phyloP scores from a whole-genome alignment of 805 yeast species.

The Wickerhamiella azymoides region DNA sequence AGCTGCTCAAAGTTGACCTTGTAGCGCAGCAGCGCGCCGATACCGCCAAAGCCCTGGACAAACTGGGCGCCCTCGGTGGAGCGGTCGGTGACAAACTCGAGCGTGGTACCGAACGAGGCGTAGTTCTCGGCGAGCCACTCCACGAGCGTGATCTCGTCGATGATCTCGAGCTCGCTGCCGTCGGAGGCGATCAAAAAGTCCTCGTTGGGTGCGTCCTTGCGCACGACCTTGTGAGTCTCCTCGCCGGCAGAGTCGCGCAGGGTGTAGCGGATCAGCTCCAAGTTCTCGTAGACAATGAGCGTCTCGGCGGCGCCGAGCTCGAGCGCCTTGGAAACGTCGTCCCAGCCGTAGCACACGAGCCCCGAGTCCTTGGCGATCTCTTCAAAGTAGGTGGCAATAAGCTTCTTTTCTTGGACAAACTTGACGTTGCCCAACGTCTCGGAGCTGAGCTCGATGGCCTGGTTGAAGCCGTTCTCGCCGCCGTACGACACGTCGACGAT shows the following conservation, averaged over 20 bases:
- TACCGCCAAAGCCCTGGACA: constrained; percentile 96
- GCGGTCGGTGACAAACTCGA: constrained; percentile 93
- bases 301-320: constrained; percentile 94
- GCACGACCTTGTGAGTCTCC: constrained; percentile 56
- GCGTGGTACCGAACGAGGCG: constrained; percentile 81
- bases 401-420: constrained; percentile 95
- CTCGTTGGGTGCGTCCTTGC: constrained; percentile 62
- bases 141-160: constrained; percentile 69
- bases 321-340: constrained; percentile 88
- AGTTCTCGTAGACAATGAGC: constrained; percentile 83
- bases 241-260: constrained; percentile 72
- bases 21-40: constrained; percentile 92
- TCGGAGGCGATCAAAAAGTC: constrained; percentile 71
- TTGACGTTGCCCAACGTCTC: constrained; percentile 95
- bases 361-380: constrained; percentile 97
- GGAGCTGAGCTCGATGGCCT: constrained; percentile 94
- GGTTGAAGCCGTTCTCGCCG: constrained; percentile 99
- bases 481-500: constrained; percentile 97
- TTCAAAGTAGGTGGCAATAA: constrained; percentile 82
- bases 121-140: constrained; percentile 99
- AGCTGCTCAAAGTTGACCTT: constrained; percentile 95
- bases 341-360: constrained; percentile 93
- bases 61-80: constrained; percentile 98
- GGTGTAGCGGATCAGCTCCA: constrained; percentile 71
- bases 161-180: constrained; percentile 84